Percentiles rank a stretch among this genome's conserved stretches.
Evolutionary conservation across 2,329 filamentous ascomycete species (phyloP).

Genomic region (Tolypocladium nubicola): DNA sequence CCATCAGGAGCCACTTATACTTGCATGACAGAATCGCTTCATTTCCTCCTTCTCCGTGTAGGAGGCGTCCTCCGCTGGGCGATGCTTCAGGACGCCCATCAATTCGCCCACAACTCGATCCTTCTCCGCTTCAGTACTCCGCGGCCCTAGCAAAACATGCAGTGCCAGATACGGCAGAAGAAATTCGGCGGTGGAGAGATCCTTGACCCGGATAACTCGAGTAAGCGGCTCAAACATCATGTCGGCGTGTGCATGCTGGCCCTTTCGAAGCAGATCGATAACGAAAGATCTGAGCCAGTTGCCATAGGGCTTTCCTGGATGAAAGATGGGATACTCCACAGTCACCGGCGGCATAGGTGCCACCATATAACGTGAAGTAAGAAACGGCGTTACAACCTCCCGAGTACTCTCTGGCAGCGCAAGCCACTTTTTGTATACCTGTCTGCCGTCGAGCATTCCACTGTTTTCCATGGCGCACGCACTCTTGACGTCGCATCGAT

Average conservation of each 20-base stretch:
- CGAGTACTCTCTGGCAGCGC: slow-evolving; percentile 66
- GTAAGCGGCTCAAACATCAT: slow-evolving; percentile 74
- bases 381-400: slow-evolving; percentile 77
- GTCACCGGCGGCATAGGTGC: slow-evolving; percentile 46
- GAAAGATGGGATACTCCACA: slow-evolving; percentile 70
- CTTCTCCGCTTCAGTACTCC: slow-evolving; percentile 47
- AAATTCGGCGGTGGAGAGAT: slow-evolving; percentile 78
- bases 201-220: slow-evolving; percentile 74
- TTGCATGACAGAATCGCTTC: slow-evolving; percentile 78
- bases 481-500: slow-evolving; percentile 61
- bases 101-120: slow-evolving; percentile 63
- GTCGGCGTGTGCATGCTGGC: slow-evolving; percentile 61
- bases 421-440: slow-evolving; percentile 65
- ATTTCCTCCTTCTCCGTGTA: slow-evolving; percentile 62
- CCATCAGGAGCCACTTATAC: slow-evolving; percentile 9
- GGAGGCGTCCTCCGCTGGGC: slow-evolving; percentile 35
- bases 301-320: slow-evolving; percentile 54
- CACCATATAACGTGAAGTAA: slow-evolving; percentile 74
- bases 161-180: slow-evolving; percentile 79
- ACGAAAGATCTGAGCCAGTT: slow-evolving; percentile 76
- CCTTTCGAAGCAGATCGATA: slow-evolving; percentile 70
- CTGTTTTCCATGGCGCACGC: slow-evolving; percentile 34
- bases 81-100: slow-evolving; percentile 59
- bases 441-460: slow-evolving; percentile 35
- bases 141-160: slow-evolving; percentile 68